A percentile compares a stretch with the other conserved stretches of the same genome.
phyloP scores from a whole-genome alignment of 176 grass and related monocot species.

The Oryza officinalis region DNA sequence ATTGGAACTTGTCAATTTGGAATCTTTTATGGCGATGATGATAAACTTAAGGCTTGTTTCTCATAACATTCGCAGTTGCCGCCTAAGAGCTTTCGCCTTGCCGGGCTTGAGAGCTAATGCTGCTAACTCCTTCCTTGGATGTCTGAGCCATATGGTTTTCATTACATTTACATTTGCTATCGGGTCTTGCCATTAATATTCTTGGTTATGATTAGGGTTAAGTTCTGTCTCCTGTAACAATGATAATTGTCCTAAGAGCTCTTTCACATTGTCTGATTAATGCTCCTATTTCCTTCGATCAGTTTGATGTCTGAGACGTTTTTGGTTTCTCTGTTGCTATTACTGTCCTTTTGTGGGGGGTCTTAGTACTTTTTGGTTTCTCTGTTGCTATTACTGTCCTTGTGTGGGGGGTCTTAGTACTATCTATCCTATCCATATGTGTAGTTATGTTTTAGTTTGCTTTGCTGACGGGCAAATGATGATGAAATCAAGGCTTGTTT shows the following conservation, averaged over 20 bases:
- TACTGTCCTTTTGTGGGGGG: too few species aligned
- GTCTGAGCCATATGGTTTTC: constrained; percentile 22
- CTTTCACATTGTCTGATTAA: too few species aligned
- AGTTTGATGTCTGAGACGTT: too few species aligned
- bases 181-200: neutral
- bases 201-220: too few species aligned
- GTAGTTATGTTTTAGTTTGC: neutral
- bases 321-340: too few species aligned
- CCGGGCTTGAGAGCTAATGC: constrained; percentile 41
- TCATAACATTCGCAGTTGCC: constrained; percentile 53
- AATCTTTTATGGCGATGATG: neutral
- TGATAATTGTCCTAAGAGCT: too few species aligned
- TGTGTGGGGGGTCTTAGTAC: too few species aligned
- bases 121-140: constrained; percentile 34
- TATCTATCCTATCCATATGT: too few species aligned
- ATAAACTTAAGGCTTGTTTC: constrained; percentile 32
- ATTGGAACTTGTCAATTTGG: neutral
- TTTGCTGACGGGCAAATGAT: neutral
- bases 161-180: neutral
- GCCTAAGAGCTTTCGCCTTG: constrained; percentile 46
- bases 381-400: too few species aligned
- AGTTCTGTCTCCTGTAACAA: too few species aligned
- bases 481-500: constrained; percentile 36
- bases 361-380: too few species aligned
- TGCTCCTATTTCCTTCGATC: too few species aligned